Evolutionary conservation across 2,329 filamentous ascomycete species (phyloP), one percentile per base, ranked within the genome.

Genomic region (Aaosphaeria arxii): DNA sequence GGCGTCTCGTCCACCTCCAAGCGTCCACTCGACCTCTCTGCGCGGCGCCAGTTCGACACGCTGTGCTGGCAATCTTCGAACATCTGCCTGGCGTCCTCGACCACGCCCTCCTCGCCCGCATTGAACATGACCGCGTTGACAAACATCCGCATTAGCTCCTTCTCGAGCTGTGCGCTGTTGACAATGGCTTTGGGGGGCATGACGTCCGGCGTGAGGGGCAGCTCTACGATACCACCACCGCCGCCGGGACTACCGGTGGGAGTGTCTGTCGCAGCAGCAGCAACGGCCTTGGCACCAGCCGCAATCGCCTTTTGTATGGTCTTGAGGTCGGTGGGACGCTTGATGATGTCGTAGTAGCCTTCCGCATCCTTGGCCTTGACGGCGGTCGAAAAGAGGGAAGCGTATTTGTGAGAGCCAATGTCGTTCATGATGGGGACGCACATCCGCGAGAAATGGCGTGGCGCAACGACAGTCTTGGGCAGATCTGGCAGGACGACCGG

Each of bases 91-190:
- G 91, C 91, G 63, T 95, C 90, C 50, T 88, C 86, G 31, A 96
- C 91, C 30, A 96, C 85, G 4, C 88, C 89, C 35, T 92, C 89
- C 69, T 95, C 90, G 53, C 95, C 89, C 0, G 88, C 85, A 60
- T 97, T 97, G 76, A 96, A 99, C 94, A 99, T 97, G 71, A 96
- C 88, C 13, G 94, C 92, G 63, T 97, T 97, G 57, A 91, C 90
- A 69, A 97, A 96, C 89, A 97, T 96, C 60, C 95, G 88, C 59
- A 95, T 89, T 7, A 97, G 76, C 68, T 97, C 92, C 56, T 91
- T 89, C 71, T 97, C 92, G 11, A 97, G 79, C 67, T 97, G 94
- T 1, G 87, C 84, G 44, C 88, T 91, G 70, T 97, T 97, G 70
- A 97, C 89, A 59, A 97, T 96, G 17, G 86, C 89, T 59, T 85